phyloP scores from a whole-genome alignment of 768 basidiomycete species.

The Cystofilobasidium ferigula region DNA sequence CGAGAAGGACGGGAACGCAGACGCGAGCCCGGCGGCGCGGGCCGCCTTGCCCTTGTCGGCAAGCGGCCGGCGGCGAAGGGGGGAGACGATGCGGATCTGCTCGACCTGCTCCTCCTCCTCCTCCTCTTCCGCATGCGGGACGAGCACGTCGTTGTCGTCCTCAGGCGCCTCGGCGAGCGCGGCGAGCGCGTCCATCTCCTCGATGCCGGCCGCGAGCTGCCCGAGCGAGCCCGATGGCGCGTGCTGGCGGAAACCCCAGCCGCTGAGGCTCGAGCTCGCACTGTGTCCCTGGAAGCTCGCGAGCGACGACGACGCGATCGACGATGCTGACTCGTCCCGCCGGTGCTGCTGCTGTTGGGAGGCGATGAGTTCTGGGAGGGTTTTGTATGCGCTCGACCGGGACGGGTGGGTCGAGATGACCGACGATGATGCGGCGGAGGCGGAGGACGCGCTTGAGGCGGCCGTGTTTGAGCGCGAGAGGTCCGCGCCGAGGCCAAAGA shows the following conservation, averaged over 20 bases:
- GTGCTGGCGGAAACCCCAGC: conserved; percentile 5
- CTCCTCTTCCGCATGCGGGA: conserved; percentile 1
- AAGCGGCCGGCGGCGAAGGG: neutral
- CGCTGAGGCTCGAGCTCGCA: neutral
- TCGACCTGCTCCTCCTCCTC: conserved; percentile 19
- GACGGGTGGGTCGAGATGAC: conserved; percentile 19
- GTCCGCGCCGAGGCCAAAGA: conserved; percentile 7
- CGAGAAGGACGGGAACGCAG: neutral
- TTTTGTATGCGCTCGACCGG: neutral
- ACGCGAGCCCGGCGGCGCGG: too few species aligned
- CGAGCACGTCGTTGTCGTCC: neutral
- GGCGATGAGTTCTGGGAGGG: neutral
- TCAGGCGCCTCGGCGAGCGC: conserved; percentile 9
- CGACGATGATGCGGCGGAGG: conserved; percentile 8
- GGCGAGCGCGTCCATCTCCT: neutral
- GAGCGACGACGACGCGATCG: neutral
- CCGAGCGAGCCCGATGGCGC: too few species aligned
- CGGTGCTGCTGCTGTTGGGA: neutral
- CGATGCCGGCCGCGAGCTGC: too few species aligned
- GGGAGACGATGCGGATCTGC: conserved; percentile 5
- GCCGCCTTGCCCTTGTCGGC: conserved; percentile 8
- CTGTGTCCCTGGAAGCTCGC: neutral
- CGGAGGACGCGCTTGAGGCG: conserved; percentile 8
- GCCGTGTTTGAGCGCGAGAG: conserved; percentile 21
- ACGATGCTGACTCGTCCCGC: neutral